Evolutionary conservation across 805 yeast genomes (phyloP), one percentile per base, ranked within the genome.

Genomic region (Isabelozyma gotoi): DNA sequence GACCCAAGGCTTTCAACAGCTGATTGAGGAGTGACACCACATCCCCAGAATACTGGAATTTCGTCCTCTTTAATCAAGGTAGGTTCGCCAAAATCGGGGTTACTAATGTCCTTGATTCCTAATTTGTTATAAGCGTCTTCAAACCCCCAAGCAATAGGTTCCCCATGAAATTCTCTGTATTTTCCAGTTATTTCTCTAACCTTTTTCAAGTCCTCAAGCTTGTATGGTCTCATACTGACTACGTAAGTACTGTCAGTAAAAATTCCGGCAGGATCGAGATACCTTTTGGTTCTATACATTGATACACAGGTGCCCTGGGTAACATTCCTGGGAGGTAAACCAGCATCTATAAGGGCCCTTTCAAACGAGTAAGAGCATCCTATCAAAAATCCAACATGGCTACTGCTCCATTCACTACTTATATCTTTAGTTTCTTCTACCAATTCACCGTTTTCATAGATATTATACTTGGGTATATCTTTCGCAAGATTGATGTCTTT

Each of bases 361-460:
- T 71, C 76, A 47, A 71, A 71, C 2, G 74, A 67, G 42, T 53
- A 68, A 1, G 75, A 70, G 45, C 76, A 71, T 12, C 76, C 76
- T 20, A 71, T 63, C 12, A 71, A 44, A 40, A 71, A 71, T 6
- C 73, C 76, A n/a, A 69, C 65, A 44, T 69, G 62, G 18, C 54
- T 56, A 2, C 48, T 47, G 2, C 54, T 46, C 75, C 75, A 71
- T 40, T 63, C 63, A 0, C 56, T 42, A 4, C 19, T 36, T 5
- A 69, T 57, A 42, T 63, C 56, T 2, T 41, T 41, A 15, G 57
- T 57, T 7, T 52, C 47, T 8, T 46, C 54, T 12, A 51, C 43
- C 5, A 66, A 43, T 16, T 51, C 36, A 4, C 76, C 74, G 7
- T 59, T 46, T 31, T 60, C 54, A 46, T 65, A 71, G 5, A 68